Percentiles rank a stretch among this genome's conserved stretches.
phyloP scores from a whole-genome alignment of 2,329 filamentous ascomycete species.

The Botrytis hyacinthi region DNA sequence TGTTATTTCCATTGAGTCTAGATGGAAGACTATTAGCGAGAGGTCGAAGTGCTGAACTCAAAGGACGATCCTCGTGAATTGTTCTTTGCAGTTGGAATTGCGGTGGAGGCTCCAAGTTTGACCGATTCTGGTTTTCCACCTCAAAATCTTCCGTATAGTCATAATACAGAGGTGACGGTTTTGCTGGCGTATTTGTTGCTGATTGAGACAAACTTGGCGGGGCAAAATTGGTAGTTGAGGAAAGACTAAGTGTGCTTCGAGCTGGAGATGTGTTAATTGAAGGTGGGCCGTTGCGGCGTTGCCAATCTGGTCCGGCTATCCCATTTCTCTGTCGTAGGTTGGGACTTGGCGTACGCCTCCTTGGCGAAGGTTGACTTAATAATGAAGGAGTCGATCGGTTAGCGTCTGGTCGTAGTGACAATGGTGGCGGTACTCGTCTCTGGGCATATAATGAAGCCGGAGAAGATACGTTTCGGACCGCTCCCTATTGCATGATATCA shows the following conservation, averaged over 20 bases:
- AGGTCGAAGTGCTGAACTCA: constrained; percentile 27
- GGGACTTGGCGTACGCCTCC: constrained; percentile 33
- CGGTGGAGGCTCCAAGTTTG: constrained; percentile 30
- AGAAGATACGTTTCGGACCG: constrained; percentile 32
- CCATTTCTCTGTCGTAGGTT: constrained; percentile 26
- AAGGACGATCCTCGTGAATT: constrained; percentile 35
- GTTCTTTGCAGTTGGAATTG: constrained; percentile 35
- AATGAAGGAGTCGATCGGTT: constrained; percentile 37
- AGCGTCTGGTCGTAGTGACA: constrained; percentile 32
- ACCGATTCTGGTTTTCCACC: constrained; percentile 27
- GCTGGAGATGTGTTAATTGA: constrained; percentile 36
- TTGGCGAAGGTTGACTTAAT: constrained; percentile 33
- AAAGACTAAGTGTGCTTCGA: constrained; percentile 35
- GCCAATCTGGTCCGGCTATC: constrained; percentile 28
- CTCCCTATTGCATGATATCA: constrained; percentile 26
- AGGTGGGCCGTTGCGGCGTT: constrained; percentile 26
- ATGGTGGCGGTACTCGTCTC: constrained; percentile 32
- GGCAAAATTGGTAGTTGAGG: constrained; percentile 36
- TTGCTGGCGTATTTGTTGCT: constrained; percentile 34
- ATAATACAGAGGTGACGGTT: constrained; percentile 38
- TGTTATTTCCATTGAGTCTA: constrained; percentile 17
- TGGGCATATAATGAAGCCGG: constrained; percentile 37
- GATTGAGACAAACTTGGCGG: constrained; percentile 26
- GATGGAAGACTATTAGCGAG: constrained; percentile 11
- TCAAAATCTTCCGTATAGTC: constrained; percentile 41